Conservation (phyloP, 345 rosid species). For the Dipteronia dyeriana region DNA sequence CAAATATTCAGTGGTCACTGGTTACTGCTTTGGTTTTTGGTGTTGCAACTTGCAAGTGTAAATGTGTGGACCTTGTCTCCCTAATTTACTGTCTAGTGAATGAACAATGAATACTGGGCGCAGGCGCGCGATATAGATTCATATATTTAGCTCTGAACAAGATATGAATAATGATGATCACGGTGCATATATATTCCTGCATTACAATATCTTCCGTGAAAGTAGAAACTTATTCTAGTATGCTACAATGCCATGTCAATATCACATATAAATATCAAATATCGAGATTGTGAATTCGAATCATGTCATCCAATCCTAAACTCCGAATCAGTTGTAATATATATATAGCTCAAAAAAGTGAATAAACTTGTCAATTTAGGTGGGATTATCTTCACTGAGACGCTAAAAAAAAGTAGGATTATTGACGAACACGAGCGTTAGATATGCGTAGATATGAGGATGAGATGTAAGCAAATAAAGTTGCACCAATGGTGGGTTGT, state of each 20-base stretch:
- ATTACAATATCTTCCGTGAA: neutral
- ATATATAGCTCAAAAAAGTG: neutral
- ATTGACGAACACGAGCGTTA: neutral
- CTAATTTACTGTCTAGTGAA: no score
- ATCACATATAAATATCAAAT: neutral
- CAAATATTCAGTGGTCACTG: no score
- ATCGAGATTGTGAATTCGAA: no score
- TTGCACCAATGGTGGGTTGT: constrained; percentile 30
- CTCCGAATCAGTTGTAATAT: no score
- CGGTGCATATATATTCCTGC: neutral
- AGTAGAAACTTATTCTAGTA: neutral
- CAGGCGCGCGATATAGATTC: no score
- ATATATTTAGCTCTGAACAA: neutral
- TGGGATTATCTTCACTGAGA: neutral
- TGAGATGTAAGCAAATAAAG: constrained; percentile 22
- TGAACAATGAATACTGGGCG: no score
- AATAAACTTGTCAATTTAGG: no score
- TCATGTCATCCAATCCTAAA: no score
- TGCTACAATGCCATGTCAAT: neutral
- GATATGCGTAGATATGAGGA: neutral
- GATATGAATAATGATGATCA: neutral
- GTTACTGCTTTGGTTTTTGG: no score
- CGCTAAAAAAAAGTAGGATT: neutral
- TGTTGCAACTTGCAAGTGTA: no score
- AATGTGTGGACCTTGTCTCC: no score